Conservation (phyloP, 305 asterid genomes). For the Fraxinus dipetala region DNA sequence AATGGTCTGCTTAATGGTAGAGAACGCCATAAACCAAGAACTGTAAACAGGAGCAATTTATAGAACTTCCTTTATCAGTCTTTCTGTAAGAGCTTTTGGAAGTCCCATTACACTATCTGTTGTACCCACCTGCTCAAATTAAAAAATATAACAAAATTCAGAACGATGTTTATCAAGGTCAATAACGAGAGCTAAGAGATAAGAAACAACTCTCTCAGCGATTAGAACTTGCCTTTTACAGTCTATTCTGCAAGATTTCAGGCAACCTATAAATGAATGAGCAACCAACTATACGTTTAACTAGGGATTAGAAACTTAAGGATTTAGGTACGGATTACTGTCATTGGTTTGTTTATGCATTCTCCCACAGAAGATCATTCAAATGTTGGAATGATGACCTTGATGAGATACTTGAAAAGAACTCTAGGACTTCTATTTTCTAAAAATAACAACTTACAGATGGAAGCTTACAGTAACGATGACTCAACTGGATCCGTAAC, state of each 20-base stretch:
- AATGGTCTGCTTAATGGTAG: not conserved
- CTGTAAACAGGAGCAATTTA: constrained; percentile 17
- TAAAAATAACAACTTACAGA: not conserved
- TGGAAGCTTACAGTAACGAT: not conserved
- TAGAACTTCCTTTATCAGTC: constrained; percentile 68
- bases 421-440: not conserved
- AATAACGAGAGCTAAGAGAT: not conserved
- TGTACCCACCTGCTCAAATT: constrained; percentile 56
- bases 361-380: not conserved
- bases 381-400: not conserved
- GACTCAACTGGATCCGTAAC: not conserved
- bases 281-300: not conserved
- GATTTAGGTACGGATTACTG: not conserved
- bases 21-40: not conserved
- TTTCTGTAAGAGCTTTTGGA: constrained; percentile 63
- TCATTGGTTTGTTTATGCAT: not conserved
- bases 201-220: not conserved
- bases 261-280: not conserved
- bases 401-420: not conserved
- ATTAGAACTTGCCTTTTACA: not conserved
- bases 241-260: not conserved
- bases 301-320: not conserved
- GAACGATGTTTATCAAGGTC: not conserved
- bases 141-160: not conserved
- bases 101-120: constrained; percentile 98